These are phyloP conservation scores for rapeseed (Brassica napus) DNA, from an alignment of 345 rosid genomes.

Conservation along the genomic window DNA sequence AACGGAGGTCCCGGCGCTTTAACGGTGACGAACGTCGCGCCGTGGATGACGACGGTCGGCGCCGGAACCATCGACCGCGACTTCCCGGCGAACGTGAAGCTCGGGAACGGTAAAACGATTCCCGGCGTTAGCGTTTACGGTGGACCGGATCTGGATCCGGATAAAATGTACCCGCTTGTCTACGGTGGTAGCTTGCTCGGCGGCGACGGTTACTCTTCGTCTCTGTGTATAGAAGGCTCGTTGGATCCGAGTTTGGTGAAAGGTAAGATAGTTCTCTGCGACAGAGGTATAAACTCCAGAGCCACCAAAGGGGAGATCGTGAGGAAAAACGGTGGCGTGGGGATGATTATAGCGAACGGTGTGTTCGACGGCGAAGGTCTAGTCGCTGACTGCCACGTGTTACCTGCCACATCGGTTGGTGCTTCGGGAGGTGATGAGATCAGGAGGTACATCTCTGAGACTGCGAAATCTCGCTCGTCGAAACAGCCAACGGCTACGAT, in stretches of 20 bases:
- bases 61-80: conserved; percentile 86
- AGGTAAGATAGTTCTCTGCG: conserved; percentile 81
- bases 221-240: conserved; percentile 81
- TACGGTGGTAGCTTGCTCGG: conserved; percentile 68
- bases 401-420: conserved; percentile 82
- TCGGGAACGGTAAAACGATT: conserved; percentile 64
- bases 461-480: conserved; percentile 45
- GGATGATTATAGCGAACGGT: conserved; percentile 91
- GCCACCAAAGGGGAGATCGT: conserved; percentile 87
- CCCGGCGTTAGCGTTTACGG: conserved; percentile 72
- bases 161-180: conserved; percentile 64
- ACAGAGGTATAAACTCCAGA: conserved; percentile 85
- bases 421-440: conserved; percentile 68
- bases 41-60: conserved; percentile 85
- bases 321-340: conserved; percentile 74
- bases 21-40: conserved; percentile 80
- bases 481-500: conserved; percentile 67
- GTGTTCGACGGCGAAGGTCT: conserved; percentile 88
- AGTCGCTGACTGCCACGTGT: conserved; percentile 86
- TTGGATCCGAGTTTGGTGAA: conserved; percentile 59
- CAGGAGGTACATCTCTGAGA: conserved; percentile 54
- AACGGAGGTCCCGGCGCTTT: conserved; percentile 90
- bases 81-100: conserved; percentile 77
- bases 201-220: conserved; percentile 70
- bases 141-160: conserved; percentile 57